Base-by-base conservation (phyloP, 1,139 yeast species). In the Yamadazyma kanchanaburiensis region DNA sequence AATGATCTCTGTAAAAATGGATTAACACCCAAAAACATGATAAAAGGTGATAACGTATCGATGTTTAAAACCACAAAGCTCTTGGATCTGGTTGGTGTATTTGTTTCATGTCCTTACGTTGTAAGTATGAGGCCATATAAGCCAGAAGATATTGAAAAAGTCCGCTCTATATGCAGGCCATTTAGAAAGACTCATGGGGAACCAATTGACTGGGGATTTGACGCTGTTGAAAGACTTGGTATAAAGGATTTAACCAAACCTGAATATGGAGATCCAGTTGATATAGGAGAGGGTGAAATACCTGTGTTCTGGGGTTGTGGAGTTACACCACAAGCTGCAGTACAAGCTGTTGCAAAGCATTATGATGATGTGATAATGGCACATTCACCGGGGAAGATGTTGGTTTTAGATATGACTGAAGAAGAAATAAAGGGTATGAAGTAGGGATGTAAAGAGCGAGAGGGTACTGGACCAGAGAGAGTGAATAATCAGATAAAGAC, bases 291-390 rank as follows among this genome's bases (percentile, higher is more conserved):
- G 0, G 61, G 46, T 27, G 65, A 60, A 31, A 35, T 60, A 6
- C 66, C 67, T 2, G 62, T 59, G 3, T 60, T 60, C 27, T 60
- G 65, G 65, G 65, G 55, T 1, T 60, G 66, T 34, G 65, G 65
- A 5, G 64, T 60, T 14, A 59, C 65, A 7, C 63, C 65, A 4
- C 65, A 60, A 34, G 30, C 45, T 4, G 63, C 61, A 4, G 55
- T 55, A 9, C 43, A 46, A 35, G 19, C 44, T 12, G 42, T 42
- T 10, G 58, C 53, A 11, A 34, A 37, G 13, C 28, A 39, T 21
- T 49, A 55, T 12, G 38, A 41, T 6, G 63, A 60, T 5, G 38
- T 36, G 6, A 49, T 50, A 2, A 46, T 58, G 45, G 49, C 55
- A 1, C 65, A 59, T 33, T 35, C 47, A 5, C 61, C 64, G 8